Percentiles rank a stretch among this genome's conserved stretches.
phyloP scores from a whole-genome alignment of 352 stramenopile genomes.

The Halophytophthora polymorphica region DNA sequence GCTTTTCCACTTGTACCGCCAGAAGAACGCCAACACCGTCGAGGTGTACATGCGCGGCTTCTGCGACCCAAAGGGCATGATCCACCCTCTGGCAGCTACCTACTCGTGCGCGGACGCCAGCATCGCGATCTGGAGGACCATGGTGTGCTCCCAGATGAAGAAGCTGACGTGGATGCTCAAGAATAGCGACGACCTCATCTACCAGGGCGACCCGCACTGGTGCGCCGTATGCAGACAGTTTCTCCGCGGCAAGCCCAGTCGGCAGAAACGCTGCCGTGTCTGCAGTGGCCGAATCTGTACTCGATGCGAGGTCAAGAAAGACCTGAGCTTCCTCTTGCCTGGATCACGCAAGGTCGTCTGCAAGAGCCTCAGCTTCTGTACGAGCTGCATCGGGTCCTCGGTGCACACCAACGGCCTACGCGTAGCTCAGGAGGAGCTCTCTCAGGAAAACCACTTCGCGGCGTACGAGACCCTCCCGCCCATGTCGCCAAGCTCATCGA shows the following conservation, averaged over 20 bases:
- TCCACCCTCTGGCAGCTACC: conserved; percentile 6
- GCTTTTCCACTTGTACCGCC: conserved; percentile 28
- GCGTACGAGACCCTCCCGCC: conserved; percentile 10
- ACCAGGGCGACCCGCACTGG: conserved; percentile 2
- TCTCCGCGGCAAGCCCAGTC: conserved; percentile 2
- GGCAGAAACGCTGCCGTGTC: conserved; percentile 23
- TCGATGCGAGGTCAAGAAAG: conserved; percentile 10
- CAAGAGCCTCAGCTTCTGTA: conserved; percentile 9
- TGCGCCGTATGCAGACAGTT: conserved; percentile 23
- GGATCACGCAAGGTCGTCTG: conserved; percentile 13
- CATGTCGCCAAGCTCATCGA: conserved; percentile 3
- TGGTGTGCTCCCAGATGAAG: conserved; percentile 17
- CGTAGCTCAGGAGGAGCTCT: conserved; percentile 7
- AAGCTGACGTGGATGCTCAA: conserved; percentile 13
- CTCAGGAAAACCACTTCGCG: conserved; percentile 9
- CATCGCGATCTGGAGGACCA: conserved; percentile 12
- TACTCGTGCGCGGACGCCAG: conserved; percentile 13
- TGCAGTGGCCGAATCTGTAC: conserved; percentile 20
- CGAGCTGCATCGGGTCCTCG: no score
- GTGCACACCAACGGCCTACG: conserved; percentile 7
- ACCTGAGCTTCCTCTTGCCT: conserved; percentile 13
- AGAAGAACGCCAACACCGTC: conserved; percentile 26
- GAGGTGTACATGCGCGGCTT: conserved; percentile 32
- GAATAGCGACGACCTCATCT: conserved; percentile 3
- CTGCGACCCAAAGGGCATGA: conserved; percentile 20